Conservation (phyloP, 352 stramenopile genomes). For the Elongisporangium undulatum region DNA sequence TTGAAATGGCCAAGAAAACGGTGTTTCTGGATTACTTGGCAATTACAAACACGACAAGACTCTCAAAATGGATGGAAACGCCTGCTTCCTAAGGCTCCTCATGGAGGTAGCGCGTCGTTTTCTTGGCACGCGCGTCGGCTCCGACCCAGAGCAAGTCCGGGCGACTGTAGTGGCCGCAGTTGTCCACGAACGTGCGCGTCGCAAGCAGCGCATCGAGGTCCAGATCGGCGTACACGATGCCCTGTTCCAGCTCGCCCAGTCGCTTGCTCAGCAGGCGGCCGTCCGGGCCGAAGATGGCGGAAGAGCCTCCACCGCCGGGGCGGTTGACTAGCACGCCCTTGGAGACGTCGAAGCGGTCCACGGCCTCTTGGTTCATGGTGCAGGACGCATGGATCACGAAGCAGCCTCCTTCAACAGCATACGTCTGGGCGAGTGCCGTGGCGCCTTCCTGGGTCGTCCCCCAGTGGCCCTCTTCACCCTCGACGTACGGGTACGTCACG, state of each 20-base stretch:
- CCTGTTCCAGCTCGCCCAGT: slow-evolving; percentile 10
- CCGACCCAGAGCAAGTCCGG: slow-evolving; percentile 16
- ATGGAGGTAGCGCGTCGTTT: background rate
- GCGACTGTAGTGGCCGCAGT: slow-evolving; percentile 16
- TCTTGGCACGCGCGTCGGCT: slow-evolving; percentile 6
- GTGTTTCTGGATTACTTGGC: background rate
- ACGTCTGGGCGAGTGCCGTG: slow-evolving; percentile 6
- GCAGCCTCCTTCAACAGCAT: slow-evolving; percentile 15
- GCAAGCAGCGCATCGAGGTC: slow-evolving; percentile 8
- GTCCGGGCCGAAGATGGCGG: slow-evolving; percentile 16
- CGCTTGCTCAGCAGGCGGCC: slow-evolving; percentile 6
- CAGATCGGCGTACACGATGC: slow-evolving; percentile 17
- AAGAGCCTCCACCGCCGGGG: slow-evolving; percentile 10
- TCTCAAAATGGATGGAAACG: background rate
- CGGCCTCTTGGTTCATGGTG: slow-evolving; percentile 9
- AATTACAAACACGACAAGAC: background rate
- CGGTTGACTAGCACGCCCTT: slow-evolving; percentile 4
- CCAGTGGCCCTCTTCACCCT: slow-evolving; percentile 13
- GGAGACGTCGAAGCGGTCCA: slow-evolving; percentile 10
- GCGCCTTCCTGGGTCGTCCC: slow-evolving; percentile 14
- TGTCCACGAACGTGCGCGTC: slow-evolving; percentile 11
- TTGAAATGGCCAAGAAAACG: no score
- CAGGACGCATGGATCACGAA: slow-evolving; percentile 13
- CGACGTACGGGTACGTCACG: slow-evolving; percentile 14
- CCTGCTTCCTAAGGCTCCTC: background rate